Evolutionary conservation across 1,284 basidiomycete species (phyloP).

Genomic region (Melampsora americana): DNA sequence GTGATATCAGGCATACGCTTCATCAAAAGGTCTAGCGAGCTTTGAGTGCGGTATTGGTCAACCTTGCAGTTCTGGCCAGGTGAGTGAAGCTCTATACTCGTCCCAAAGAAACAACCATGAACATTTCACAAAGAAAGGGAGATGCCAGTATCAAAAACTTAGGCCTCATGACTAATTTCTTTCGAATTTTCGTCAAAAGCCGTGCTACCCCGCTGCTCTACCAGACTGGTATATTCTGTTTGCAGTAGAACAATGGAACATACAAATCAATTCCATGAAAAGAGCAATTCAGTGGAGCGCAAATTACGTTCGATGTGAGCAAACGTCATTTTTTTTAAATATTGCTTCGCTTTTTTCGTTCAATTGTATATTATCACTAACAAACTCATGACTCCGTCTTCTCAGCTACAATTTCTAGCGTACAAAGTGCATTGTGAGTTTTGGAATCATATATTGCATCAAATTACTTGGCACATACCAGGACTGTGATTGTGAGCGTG

Average conservation of each 20-base stretch:
- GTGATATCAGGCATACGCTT: constrained; percentile 28
- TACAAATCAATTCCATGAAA: constrained; percentile 38
- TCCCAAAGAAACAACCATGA: too few species aligned
- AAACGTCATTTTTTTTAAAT: background rate
- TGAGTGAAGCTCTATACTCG: background rate
- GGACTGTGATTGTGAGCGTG: background rate
- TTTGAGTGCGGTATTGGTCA: constrained; percentile 42
- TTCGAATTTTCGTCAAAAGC: constrained; percentile 10
- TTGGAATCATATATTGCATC: background rate
- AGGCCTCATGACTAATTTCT: background rate
- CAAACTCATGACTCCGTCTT: background rate
- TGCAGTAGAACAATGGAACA: constrained; percentile 44
- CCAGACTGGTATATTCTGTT: constrained; percentile 45
- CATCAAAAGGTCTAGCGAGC: constrained; percentile 21
- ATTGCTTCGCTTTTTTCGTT: background rate
- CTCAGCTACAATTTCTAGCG: constrained; percentile 36
- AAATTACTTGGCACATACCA: background rate
- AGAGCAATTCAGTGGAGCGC: constrained; percentile 21
- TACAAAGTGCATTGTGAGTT: constrained; percentile 41
- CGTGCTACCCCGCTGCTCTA: constrained; percentile 34
- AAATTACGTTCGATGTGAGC: constrained; percentile 40
- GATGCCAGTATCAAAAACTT: background rate
- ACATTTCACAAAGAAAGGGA: background rate
- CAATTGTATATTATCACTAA: background rate
- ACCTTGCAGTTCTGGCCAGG: constrained; percentile 38